Evolutionary conservation across 768 basidiomycete genomes (phyloP).

Genomic region (Mycena galericulata): DNA sequence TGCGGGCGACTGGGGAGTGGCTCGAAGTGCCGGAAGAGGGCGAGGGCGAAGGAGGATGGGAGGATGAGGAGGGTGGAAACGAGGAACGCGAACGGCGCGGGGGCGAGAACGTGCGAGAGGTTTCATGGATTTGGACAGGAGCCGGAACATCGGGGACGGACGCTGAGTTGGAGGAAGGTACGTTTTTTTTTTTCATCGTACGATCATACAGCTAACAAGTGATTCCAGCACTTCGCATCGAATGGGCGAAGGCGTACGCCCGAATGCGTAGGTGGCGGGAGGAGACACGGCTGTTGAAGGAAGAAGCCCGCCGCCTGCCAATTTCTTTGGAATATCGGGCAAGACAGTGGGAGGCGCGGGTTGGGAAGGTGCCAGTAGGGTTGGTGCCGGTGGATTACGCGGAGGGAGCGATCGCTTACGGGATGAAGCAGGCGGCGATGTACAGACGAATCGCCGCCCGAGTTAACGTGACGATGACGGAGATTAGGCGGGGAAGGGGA

Average conservation of each 20-base stretch:
- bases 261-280: constrained; percentile 30
- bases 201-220: background rate
- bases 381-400: background rate
- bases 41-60: too few relatives aligned
- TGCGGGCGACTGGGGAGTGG: background rate
- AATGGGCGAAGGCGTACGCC: constrained; percentile 8
- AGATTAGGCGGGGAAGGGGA: too few relatives aligned
- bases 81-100: background rate
- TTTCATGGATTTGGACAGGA: background rate
- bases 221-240: background rate
- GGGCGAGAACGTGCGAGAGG: background rate
- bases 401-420: background rate
- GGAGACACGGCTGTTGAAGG: constrained; percentile 30
- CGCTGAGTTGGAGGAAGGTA: background rate
- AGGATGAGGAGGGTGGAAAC: background rate
- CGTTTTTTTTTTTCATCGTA: background rate
- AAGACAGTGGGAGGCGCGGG: background rate
- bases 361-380: background rate
- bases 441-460: too few relatives aligned
- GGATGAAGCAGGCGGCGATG: background rate
- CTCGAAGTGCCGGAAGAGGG: background rate
- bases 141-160: background rate
- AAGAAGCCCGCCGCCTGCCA: constrained; percentile 30
- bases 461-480: too few relatives aligned
- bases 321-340: background rate